phyloP scores from a whole-genome alignment of 2,329 filamentous ascomycete species.

The Thelonectria discophora region DNA sequence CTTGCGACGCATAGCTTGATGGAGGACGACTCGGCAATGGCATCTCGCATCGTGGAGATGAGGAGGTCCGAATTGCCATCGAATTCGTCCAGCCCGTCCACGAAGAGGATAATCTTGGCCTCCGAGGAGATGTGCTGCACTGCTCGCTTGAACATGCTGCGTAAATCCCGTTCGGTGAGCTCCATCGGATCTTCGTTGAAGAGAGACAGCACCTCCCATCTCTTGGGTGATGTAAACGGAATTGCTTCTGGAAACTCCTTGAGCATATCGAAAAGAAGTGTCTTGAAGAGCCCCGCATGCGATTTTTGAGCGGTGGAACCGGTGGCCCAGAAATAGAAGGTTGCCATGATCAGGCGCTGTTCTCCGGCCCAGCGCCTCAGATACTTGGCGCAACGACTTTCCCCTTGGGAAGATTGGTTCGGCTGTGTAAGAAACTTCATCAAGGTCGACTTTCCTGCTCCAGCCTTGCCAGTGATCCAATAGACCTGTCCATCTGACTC shows the following conservation, averaged over 20 bases:
- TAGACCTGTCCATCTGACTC: not conserved
- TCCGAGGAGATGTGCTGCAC: not conserved
- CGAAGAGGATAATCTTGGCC: not conserved
- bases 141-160: not conserved
- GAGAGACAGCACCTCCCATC: slow-evolving; percentile 23
- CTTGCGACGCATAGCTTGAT: slow-evolving; percentile 20
- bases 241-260: not conserved
- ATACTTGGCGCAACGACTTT: not conserved
- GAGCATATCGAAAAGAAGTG: slow-evolving; percentile 20
- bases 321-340: slow-evolving; percentile 29
- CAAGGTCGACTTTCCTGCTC: slow-evolving; percentile 1
- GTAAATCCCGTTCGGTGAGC: slow-evolving; percentile 1
- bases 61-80: slow-evolving; percentile 1
- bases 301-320: slow-evolving; percentile 15
- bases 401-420: not conserved
- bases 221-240: not conserved
- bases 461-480: slow-evolving; percentile 7
- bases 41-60: not conserved
- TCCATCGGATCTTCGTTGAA: not conserved
- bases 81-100: slow-evolving; percentile 16
- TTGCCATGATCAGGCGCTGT: not conserved
- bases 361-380: slow-evolving; percentile 9
- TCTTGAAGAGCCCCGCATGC: slow-evolving; percentile 3
- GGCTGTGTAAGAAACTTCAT: not conserved
- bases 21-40: not conserved